Conservation (phyloP, 495 filamentous ascomycete genomes). For the Terfezia boudieri region DNA sequence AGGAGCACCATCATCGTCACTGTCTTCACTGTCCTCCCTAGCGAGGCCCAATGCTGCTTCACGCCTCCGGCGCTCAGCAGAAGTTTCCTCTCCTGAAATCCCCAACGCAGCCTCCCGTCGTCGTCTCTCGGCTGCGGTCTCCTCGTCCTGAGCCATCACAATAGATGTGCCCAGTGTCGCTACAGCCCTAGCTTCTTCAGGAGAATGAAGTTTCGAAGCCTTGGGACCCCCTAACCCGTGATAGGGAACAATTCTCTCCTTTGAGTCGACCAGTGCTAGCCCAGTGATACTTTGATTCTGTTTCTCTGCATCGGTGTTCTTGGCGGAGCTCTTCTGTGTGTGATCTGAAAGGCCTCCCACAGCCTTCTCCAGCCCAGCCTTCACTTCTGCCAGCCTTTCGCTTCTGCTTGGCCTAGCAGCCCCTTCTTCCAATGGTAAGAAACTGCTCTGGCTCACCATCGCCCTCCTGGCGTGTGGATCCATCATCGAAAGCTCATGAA, state of each 20-base stretch:
- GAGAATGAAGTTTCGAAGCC: conserved; percentile 15
- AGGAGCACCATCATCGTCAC: conserved; percentile 37
- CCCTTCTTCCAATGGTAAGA: conserved; percentile 8
- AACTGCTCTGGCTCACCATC: conserved; percentile 41
- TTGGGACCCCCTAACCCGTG: too few relatives aligned
- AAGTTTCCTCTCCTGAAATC: conserved; percentile 27
- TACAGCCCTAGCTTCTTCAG: conserved; percentile 14
- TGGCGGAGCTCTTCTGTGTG: too few relatives aligned
- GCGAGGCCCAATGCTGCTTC: conserved; percentile 58
- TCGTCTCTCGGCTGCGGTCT: conserved; percentile 64
- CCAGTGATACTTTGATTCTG: too few relatives aligned
- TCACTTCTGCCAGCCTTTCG: conserved; percentile 12
- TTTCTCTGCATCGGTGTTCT: too few relatives aligned
- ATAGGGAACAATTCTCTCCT: background rate
- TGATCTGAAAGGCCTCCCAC: conserved; percentile 11
- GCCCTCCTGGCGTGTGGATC: conserved; percentile 55
- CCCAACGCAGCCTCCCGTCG: conserved; percentile 74
- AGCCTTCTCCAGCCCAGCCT: conserved; percentile 22
- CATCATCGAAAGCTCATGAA: conserved; percentile 56
- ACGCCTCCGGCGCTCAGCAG: conserved; percentile 55
- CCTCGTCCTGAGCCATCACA: conserved; percentile 27
- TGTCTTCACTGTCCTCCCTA: conserved; percentile 33
- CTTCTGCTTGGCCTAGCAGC: conserved; percentile 1
- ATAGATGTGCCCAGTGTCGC: conserved; percentile 11
- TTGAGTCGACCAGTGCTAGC: background rate